These are phyloP conservation scores for Brassica carinata DNA, from an alignment of 345 rosid genomes.

Conservation along the genomic window DNA sequence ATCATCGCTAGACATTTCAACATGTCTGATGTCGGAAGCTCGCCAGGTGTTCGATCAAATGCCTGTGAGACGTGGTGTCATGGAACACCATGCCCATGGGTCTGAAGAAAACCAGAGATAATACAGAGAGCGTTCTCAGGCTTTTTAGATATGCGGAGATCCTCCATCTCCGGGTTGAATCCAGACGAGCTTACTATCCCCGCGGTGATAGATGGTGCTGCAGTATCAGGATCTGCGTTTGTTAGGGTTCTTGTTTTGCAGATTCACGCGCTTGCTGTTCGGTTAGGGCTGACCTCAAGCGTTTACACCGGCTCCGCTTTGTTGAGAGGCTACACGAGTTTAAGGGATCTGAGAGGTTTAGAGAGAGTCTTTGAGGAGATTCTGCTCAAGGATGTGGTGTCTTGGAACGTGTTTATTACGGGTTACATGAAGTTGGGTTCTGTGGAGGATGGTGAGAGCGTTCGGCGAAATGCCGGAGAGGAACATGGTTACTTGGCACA, in stretches of 20 bases:
- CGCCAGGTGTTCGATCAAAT: slow-evolving; percentile 51
- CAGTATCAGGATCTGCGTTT: slow-evolving; percentile 32
- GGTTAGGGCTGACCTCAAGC: slow-evolving; percentile 45
- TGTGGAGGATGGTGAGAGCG: slow-evolving; percentile 43
- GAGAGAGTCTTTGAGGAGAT: slow-evolving; percentile 49
- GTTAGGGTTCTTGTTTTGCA: too few relatives aligned
- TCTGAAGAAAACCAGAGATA: slow-evolving; percentile 41
- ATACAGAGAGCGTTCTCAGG: slow-evolving; percentile 31
- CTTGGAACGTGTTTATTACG: slow-evolving; percentile 57
- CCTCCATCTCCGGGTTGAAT: too few relatives aligned
- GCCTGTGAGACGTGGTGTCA: slow-evolving; percentile 45
- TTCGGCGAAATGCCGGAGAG: slow-evolving; percentile 49
- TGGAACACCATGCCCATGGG: slow-evolving; percentile 53
- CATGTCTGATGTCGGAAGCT: slow-evolving; percentile 34
- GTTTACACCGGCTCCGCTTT: slow-evolving; percentile 46
- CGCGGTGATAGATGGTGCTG: slow-evolving; percentile 29
- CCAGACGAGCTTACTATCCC: slow-evolving; percentile 47
- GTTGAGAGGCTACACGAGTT: slow-evolving; percentile 50
- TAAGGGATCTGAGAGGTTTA: slow-evolving; percentile 32
- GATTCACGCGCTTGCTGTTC: slow-evolving; percentile 47
- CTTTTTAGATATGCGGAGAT: slow-evolving; percentile 46
- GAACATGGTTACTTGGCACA: slow-evolving; percentile 55
- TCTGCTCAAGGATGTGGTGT: slow-evolving; percentile 42
- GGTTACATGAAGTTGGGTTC: slow-evolving; percentile 53
- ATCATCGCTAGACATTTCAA: too few relatives aligned